These are phyloP conservation scores for Dictyostelium brefeldianum DNA, from an alignment of 78 protist genomes.

Conservation along the genomic window DNA sequence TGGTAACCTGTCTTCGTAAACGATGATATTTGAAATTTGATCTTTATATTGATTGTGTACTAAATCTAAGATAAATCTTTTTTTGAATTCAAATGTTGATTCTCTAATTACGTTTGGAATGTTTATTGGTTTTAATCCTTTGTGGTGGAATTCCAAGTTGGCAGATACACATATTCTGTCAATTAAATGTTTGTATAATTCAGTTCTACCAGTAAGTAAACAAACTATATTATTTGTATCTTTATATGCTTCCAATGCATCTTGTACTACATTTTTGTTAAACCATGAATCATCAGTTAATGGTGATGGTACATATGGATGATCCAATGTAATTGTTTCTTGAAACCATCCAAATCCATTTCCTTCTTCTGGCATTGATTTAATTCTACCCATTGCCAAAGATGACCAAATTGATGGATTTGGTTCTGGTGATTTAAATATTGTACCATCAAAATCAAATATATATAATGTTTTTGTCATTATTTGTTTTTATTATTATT, in stretches of 20 bases:
- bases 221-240: constrained; percentile 3
- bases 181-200: constrained; percentile 42
- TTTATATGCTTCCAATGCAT: neutral
- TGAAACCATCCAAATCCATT: constrained; percentile 79
- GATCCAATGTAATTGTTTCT: constrained; percentile 54
- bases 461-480: constrained; percentile 28
- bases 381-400: constrained; percentile 40
- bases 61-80: constrained; percentile 2
- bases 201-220: constrained; percentile 65
- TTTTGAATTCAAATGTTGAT: constrained; percentile 60
- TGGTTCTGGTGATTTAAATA: constrained; percentile 80
- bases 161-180: constrained; percentile 32
- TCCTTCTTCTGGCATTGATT: constrained; percentile 26
- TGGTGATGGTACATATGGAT: constrained; percentile 56
- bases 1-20: constrained; percentile 55
- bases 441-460: constrained; percentile 68
- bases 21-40: neutral
- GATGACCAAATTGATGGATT: constrained; percentile 52
- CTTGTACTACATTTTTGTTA: constrained; percentile 19
- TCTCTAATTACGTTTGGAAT: neutral
- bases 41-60: neutral
- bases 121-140: constrained; percentile 47
- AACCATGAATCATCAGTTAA: constrained; percentile 45
- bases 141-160: constrained; percentile 28
- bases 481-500: neutral